Evolutionary conservation across 140 eudicot species (phyloP).

Genomic region (Senecio squalidus): DNA sequence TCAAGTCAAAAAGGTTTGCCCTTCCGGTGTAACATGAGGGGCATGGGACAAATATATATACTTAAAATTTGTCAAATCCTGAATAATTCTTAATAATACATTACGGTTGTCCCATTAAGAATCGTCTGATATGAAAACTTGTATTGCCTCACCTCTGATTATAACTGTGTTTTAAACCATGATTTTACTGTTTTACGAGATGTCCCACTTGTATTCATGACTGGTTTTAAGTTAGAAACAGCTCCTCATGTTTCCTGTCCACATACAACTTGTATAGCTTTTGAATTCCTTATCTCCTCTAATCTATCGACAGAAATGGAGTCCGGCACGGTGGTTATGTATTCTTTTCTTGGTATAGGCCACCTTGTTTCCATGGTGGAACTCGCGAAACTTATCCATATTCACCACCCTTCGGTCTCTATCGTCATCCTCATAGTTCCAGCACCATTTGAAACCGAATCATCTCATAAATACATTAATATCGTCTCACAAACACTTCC

Average conservation of each 20-base stretch:
- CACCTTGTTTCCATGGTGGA: constrained; percentile 57
- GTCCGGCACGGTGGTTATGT: constrained; percentile 24
- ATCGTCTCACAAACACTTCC: constrained; percentile 30
- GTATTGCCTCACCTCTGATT: too few relatives aligned
- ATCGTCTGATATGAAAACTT: too few relatives aligned
- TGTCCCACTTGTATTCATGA: too few relatives aligned
- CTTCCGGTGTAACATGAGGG: too few relatives aligned
- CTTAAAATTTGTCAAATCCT: too few relatives aligned
- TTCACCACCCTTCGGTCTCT: constrained; percentile 30
- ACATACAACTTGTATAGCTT: background rate
- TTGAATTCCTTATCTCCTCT: constrained; percentile 10
- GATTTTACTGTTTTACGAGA: too few relatives aligned
- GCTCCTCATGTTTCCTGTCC: background rate
- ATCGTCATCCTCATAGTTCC: constrained; percentile 29
- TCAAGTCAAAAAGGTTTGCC: too few relatives aligned
- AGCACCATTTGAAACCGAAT: constrained; percentile 19
- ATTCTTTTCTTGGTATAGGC: constrained; percentile 40
- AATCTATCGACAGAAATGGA: constrained; percentile 11
- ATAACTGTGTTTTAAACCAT: too few relatives aligned
- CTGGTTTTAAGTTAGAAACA: background rate
- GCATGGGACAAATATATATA: too few relatives aligned
- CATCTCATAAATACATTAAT: constrained; percentile 21
- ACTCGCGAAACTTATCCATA: constrained; percentile 32
- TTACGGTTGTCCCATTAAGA: too few relatives aligned
- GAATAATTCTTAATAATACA: too few relatives aligned